These are phyloP conservation scores for Colletotrichum sp. DNA, from an alignment of 2,329 filamentous ascomycete species.

Conservation along the genomic window DNA sequence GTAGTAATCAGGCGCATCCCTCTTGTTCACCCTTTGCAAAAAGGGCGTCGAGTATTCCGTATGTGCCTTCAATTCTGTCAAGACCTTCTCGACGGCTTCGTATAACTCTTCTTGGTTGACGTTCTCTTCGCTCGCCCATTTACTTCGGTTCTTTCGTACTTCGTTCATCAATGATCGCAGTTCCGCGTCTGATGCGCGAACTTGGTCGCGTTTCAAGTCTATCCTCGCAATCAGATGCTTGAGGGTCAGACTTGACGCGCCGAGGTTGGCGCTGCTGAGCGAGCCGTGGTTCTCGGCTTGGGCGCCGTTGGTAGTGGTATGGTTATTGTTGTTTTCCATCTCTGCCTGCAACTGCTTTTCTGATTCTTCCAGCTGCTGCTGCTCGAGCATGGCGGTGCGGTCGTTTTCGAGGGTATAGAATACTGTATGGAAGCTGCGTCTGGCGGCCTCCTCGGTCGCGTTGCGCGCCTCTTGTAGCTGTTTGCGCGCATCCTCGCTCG, in stretches of 20 bases:
- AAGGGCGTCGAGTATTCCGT: slow-evolving; percentile 98
- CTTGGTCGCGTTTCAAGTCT: slow-evolving; percentile 88
- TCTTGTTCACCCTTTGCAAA: slow-evolving; percentile 91
- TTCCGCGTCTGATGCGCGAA: slow-evolving; percentile 91
- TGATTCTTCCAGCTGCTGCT: slow-evolving; percentile 94
- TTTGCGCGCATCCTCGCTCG: slow-evolving; percentile 88
- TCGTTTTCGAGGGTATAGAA: slow-evolving; percentile 97
- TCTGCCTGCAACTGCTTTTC: slow-evolving; percentile 96
- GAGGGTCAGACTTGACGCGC: slow-evolving; percentile 91
- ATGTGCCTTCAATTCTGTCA: slow-evolving; percentile 96
- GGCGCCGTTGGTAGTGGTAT: slow-evolving; percentile 52
- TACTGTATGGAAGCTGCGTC: slow-evolving; percentile 88
- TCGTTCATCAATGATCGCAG: slow-evolving; percentile 93
- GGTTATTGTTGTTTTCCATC: slow-evolving; percentile 73
- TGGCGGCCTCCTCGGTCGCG: slow-evolving; percentile 87
- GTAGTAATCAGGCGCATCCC: slow-evolving; percentile 96
- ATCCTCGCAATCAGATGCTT: slow-evolving; percentile 98
- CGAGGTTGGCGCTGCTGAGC: slow-evolving; percentile 90
- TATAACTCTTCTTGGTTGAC: slow-evolving; percentile 98
- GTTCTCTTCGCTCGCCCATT: slow-evolving; percentile 98
- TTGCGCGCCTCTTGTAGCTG: slow-evolving; percentile 91
- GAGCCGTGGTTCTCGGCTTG: slow-evolving; percentile 78
- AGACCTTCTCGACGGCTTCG: slow-evolving; percentile 93
- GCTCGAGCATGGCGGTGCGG: slow-evolving; percentile 94
- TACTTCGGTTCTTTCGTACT: slow-evolving; percentile 96